Percentiles rank a stretch among this genome's conserved stretches.
Conservation (phyloP, 495 filamentous ascomycete genomes). For the Aspergillus diversus region DNA sequence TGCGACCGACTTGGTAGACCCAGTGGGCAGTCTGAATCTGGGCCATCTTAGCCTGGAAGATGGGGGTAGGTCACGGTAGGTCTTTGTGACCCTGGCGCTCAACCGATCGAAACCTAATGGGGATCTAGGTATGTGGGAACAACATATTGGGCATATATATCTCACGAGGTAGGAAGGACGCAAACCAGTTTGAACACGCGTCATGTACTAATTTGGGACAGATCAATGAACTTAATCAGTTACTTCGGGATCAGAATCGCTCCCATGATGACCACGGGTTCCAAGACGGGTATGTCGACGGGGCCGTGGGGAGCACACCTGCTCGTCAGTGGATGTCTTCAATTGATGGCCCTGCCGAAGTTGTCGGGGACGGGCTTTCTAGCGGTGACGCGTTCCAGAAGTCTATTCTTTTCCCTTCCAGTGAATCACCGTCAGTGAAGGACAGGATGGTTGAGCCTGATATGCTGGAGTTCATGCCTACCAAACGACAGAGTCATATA, state of each 20-base stretch:
- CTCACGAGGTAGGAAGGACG: conserved; percentile 43
- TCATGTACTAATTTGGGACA: conserved; percentile 23
- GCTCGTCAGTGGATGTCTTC: conserved; percentile 31
- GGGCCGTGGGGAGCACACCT: conserved; percentile 16
- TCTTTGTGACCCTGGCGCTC: background rate
- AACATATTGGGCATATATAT: conserved; percentile 57
- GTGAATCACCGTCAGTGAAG: conserved; percentile 40
- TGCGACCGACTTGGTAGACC: conserved; percentile 50
- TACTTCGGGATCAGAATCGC: conserved; percentile 47
- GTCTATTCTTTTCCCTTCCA: conserved; percentile 43
- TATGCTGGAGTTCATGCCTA: conserved; percentile 49
- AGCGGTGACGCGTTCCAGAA: conserved; percentile 38
- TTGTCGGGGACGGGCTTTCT: conserved; percentile 11
- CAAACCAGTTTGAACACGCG: background rate
- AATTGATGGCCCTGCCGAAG: conserved; percentile 20
- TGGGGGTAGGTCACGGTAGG: conserved; percentile 49
- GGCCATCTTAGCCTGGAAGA: conserved; percentile 53
- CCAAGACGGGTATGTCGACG: conserved; percentile 30
- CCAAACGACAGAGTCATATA: conserved; percentile 50
- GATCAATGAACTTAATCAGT: conserved; percentile 54
- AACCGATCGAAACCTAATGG: conserved; percentile 13
- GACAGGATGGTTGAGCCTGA: conserved; percentile 46
- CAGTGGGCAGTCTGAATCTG: conserved; percentile 49
- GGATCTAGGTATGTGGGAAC: conserved; percentile 52
- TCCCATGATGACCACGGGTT: conserved; percentile 37